phyloP scores from a whole-genome alignment of 2,329 filamentous ascomycete species.

The Mycocentrospora acerina region DNA sequence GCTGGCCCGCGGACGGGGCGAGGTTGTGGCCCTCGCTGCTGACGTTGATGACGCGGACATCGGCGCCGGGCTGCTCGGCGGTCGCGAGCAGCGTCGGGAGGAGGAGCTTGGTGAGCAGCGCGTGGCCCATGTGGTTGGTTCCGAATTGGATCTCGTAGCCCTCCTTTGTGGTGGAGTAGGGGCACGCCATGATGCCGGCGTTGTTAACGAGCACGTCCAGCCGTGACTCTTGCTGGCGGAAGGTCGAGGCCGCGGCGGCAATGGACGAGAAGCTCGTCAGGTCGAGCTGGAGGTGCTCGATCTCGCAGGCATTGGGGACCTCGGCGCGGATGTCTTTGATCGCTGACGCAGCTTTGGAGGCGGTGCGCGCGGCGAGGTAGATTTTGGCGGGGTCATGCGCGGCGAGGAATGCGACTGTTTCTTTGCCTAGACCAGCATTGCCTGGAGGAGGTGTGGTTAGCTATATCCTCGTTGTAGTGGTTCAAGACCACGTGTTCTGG shows the following conservation, averaged over 20 bases:
- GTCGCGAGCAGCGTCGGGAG: slow-evolving; percentile 47
- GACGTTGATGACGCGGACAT: slow-evolving; percentile 51
- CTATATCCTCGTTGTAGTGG: neutral
- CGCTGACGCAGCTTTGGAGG: slow-evolving; percentile 44
- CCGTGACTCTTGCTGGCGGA: slow-evolving; percentile 39
- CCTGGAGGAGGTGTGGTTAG: slow-evolving; percentile 27
- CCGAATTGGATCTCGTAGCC: slow-evolving; percentile 55
- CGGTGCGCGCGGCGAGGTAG: slow-evolving; percentile 50
- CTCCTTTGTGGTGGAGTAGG: slow-evolving; percentile 46
- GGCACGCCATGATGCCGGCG: slow-evolving; percentile 46
- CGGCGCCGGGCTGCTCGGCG: slow-evolving; percentile 37
- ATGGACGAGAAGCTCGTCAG: slow-evolving; percentile 47
- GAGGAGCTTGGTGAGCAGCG: slow-evolving; percentile 50
- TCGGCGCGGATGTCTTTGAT: slow-evolving; percentile 43
- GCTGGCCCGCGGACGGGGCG: slow-evolving; percentile 32
- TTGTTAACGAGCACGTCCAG: slow-evolving; percentile 53
- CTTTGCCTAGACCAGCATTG: slow-evolving; percentile 51
- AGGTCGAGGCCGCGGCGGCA: slow-evolving; percentile 36
- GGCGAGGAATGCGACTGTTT: slow-evolving; percentile 48
- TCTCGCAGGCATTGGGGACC: slow-evolving; percentile 36
- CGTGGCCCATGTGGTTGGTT: slow-evolving; percentile 56
- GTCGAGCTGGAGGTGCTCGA: slow-evolving; percentile 46
- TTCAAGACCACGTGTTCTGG: too few species aligned
- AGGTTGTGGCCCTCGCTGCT: slow-evolving; percentile 34
- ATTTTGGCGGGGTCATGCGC: slow-evolving; percentile 48